Evolutionary conservation across 2,329 filamentous ascomycete species (phyloP).

Genomic region (Fusarium sp.): DNA sequence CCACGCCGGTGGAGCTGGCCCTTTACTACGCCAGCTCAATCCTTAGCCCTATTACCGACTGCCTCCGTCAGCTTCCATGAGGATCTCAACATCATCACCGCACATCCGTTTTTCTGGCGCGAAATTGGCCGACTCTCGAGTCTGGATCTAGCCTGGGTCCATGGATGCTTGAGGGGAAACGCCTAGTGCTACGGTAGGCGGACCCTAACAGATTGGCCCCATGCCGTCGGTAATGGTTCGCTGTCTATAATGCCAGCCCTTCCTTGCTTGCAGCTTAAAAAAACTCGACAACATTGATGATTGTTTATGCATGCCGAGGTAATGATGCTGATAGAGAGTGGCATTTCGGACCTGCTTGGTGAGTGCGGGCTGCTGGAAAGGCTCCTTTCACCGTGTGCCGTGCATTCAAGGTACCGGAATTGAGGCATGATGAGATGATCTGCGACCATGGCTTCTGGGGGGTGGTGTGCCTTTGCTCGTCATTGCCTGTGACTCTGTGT

Average conservation of each 20-base stretch:
- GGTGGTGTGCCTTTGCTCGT: constrained; percentile 28
- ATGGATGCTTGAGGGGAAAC: constrained; percentile 22
- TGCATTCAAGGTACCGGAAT: constrained; percentile 1
- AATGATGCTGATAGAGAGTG: constrained; percentile 5
- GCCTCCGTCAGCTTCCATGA: constrained; percentile 42
- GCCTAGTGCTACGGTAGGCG: constrained; percentile 3
- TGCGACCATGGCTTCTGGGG: constrained; percentile 25
- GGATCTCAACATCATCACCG: constrained; percentile 38
- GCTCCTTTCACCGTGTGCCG: background rate
- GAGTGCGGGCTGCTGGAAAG: background rate
- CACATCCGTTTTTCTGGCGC: constrained; percentile 36
- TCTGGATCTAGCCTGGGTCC: constrained; percentile 10
- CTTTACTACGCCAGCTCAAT: constrained; percentile 40
- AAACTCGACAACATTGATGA: background rate
- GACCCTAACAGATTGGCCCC: constrained; percentile 22
- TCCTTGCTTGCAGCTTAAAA: background rate
- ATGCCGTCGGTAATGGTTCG: constrained; percentile 21
- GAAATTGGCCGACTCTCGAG: constrained; percentile 30
- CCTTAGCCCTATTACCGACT: constrained; percentile 46
- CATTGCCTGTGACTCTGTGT: constrained; percentile 25
- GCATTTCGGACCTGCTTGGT: background rate
- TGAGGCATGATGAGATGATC: constrained; percentile 30
- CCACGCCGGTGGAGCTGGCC: constrained; percentile 41
- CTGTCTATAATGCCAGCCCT: constrained; percentile 2
- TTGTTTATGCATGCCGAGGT: constrained; percentile 1